These are phyloP conservation scores for Metarhizium sp. DNA, from an alignment of 2,329 filamentous ascomycete genomes.

Conservation along the genomic window DNA sequence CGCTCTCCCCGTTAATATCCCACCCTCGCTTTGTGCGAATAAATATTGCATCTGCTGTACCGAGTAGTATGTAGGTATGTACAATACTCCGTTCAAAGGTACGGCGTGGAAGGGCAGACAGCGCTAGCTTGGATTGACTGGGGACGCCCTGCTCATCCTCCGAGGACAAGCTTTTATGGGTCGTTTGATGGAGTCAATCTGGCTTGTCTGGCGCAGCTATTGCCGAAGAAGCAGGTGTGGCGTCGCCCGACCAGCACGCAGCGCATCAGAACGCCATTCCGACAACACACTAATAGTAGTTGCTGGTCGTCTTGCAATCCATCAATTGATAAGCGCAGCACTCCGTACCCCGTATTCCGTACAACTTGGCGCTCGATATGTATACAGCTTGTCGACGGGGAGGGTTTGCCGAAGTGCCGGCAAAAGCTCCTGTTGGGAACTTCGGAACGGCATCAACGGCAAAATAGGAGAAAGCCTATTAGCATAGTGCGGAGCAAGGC, in stretches of 20 bases:
- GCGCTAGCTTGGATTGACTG: not conserved
- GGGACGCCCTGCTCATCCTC: not conserved
- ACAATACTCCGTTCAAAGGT: no score
- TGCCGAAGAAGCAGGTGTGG: not conserved
- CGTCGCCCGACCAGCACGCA: not conserved
- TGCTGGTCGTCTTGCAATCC: not conserved
- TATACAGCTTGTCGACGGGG: no score
- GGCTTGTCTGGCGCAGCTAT: not conserved
- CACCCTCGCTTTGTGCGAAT: no score
- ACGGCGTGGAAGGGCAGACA: not conserved
- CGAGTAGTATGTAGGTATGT: no score
- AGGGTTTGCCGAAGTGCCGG: not conserved
- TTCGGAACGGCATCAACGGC: no score
- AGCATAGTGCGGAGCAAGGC: no score
- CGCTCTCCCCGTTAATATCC: no score
- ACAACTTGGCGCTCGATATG: no score
- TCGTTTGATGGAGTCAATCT: not conserved
- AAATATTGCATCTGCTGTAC: no score
- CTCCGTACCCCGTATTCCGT: not conserved
- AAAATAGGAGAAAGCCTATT: not conserved
- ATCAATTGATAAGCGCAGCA: not conserved
- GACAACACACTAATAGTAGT: not conserved
- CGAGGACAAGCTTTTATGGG: slow-evolving; percentile 1
- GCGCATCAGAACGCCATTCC: not conserved
- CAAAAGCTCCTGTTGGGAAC: not conserved